A percentile compares a stretch with the other conserved stretches of the same genome.
Conservation (phyloP, 495 filamentous ascomycete species). For the Neohortaea acidophila region DNA sequence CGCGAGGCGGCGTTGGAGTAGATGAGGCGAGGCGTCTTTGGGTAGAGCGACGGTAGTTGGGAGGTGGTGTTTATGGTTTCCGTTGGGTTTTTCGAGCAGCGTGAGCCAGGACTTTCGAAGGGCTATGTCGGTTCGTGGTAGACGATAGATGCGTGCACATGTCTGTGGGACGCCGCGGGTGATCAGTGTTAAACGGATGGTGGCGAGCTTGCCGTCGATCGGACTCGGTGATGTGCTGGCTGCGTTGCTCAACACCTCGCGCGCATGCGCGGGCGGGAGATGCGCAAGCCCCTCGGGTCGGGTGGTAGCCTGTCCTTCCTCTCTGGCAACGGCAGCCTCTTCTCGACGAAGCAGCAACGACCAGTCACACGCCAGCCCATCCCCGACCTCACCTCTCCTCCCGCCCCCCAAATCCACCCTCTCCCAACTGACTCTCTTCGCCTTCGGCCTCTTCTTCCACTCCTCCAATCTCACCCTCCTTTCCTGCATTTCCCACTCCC, state of each 20-base stretch:
- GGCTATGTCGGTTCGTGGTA: constrained; percentile 34
- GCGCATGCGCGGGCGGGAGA: not conserved
- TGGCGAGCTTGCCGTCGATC: constrained; percentile 29
- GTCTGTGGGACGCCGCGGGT: constrained; percentile 43
- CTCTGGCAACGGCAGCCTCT: constrained; percentile 1
- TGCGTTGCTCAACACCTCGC: not conserved
- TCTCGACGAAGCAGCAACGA: constrained; percentile 37
- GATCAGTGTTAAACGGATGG: constrained; percentile 43
- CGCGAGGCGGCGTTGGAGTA: constrained; percentile 25
- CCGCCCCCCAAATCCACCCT: constrained; percentile 59
- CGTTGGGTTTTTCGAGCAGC: constrained; percentile 15
- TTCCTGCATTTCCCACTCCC: constrained; percentile 57
- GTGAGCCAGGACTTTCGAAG: constrained; percentile 42
- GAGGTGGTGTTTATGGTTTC: constrained; percentile 2
- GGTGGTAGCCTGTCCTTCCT: not conserved
- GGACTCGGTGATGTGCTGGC: not conserved
- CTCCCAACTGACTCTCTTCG: constrained; percentile 62
- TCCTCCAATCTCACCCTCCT: constrained; percentile 41
- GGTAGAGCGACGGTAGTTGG: constrained; percentile 1
- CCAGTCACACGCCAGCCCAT: constrained; percentile 82
- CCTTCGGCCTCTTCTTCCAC: constrained; percentile 72
- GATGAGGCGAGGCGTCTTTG: constrained; percentile 17
- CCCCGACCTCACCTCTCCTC: constrained; percentile 69
- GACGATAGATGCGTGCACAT: constrained; percentile 58
- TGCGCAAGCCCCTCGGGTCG: not conserved